Conservation (phyloP, 2,329 filamentous ascomycete species). For the Xylariaceae sp. region DNA sequence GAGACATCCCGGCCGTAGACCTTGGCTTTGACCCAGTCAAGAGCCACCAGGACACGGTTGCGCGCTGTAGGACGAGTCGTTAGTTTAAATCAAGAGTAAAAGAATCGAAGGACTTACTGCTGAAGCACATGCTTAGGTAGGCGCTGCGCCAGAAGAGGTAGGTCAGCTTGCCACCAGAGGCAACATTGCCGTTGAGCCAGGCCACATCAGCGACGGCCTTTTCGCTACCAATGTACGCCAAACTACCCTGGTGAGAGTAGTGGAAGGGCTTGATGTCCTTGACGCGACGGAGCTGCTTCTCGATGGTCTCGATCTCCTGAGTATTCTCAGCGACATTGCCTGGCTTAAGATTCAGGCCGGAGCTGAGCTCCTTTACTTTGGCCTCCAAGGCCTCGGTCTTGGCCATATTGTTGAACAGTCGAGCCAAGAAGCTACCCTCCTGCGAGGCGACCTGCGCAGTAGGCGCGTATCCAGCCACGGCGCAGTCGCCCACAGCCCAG, state of each 20-base stretch:
- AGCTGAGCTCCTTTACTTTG: constrained; percentile 68
- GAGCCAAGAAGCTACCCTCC: constrained; percentile 91
- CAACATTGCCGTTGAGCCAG: constrained; percentile 96
- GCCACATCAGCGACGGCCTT: constrained; percentile 96
- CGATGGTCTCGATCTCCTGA: constrained; percentile 76
- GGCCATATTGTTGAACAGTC: constrained; percentile 98
- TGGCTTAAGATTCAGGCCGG: constrained; percentile 57
- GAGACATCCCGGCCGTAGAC: constrained; percentile 94
- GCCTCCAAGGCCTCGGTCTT: constrained; percentile 82
- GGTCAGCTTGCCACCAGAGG: constrained; percentile 87
- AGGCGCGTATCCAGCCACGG: constrained; percentile 93
- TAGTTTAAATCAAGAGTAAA: neutral
- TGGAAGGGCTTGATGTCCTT: constrained; percentile 97
- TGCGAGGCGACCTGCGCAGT: constrained; percentile 96
- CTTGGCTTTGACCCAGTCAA: constrained; percentile 98
- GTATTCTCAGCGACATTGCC: constrained; percentile 67
- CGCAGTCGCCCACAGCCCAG: constrained; percentile 97
- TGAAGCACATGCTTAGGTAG: constrained; percentile 99
- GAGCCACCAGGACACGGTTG: constrained; percentile 86
- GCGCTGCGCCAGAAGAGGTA: constrained; percentile 98
- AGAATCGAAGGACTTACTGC: constrained; percentile 65
- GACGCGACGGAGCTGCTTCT: constrained; percentile 82
- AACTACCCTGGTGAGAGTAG: constrained; percentile 94
- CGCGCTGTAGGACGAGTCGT: constrained; percentile 57
- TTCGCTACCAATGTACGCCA: constrained; percentile 98